Percentiles rank a stretch among this genome's conserved stretches.
These are phyloP conservation scores for Rhizopus sp. DNA, from an alignment of 371 early-diverging fungal genomes.

Conservation along the genomic window DNA sequence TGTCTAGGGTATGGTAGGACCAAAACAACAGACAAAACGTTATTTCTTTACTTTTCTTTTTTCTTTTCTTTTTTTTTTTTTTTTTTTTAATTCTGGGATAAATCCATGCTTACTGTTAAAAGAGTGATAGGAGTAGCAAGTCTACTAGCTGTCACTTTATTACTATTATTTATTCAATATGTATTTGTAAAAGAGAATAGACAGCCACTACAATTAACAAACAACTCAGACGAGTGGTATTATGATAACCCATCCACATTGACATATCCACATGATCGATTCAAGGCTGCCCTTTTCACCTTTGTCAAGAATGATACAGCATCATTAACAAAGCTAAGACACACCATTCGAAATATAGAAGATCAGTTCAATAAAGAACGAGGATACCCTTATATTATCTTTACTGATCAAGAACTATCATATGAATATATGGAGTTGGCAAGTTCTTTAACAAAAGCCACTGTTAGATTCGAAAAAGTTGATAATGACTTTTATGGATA, in stretches of 20 bases:
- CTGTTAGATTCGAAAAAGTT: slow-evolving; percentile 32
- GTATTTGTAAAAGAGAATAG: neutral
- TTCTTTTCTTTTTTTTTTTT: no score
- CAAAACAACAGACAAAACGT: no score
- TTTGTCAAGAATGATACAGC: slow-evolving; percentile 40
- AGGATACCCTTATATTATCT: slow-evolving; percentile 47
- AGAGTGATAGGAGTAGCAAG: neutral
- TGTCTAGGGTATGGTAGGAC: no score
- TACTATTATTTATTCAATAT: neutral
- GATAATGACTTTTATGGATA: slow-evolving; percentile 35
- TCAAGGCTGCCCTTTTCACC: slow-evolving; percentile 44
- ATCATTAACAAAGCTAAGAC: slow-evolving; percentile 30
- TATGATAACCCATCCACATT: slow-evolving; percentile 24
- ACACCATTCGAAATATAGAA: slow-evolving; percentile 42
- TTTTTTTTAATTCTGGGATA: neutral
- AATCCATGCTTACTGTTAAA: neutral
- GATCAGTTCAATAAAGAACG: slow-evolving; percentile 36
- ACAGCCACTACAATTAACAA: neutral
- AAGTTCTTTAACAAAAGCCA: slow-evolving; percentile 22
- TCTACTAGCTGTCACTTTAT: neutral
- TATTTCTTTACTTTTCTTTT: neutral
- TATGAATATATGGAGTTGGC: slow-evolving; percentile 43
- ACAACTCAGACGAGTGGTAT: slow-evolving; percentile 13
- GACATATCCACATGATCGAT: slow-evolving; percentile 33
- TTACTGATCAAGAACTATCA: slow-evolving; percentile 32